Evolutionary conservation across 768 basidiomycete species (phyloP).

Genomic region (Tephrocybe sp.): DNA sequence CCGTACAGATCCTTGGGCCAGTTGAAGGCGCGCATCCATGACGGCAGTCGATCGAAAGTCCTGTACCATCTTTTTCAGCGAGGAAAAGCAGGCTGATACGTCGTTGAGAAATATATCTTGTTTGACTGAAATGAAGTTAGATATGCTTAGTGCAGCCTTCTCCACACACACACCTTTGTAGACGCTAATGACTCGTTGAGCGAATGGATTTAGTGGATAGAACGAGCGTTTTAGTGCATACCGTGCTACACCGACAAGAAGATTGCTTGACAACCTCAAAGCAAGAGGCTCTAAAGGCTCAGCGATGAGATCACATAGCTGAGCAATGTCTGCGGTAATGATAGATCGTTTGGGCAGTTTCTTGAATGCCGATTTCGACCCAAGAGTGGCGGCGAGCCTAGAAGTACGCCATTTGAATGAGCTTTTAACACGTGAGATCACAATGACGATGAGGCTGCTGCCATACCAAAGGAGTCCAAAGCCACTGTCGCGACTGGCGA

Average conservation of each 20-base stretch:
- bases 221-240: constrained; percentile 33
- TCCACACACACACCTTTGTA: constrained; percentile 50
- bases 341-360: constrained; percentile 83
- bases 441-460: background rate
- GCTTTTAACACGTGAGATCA: background rate
- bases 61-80: constrained; percentile 77
- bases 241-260: constrained; percentile 90
- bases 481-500: constrained; percentile 81
- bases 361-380: constrained; percentile 83
- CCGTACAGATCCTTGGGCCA: constrained; percentile 69
- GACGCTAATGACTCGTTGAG: constrained; percentile 23
- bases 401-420: background rate
- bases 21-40: constrained; percentile 59
- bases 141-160: background rate
- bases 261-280: constrained; percentile 80
- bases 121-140: constrained; percentile 52
- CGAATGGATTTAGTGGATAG: background rate
- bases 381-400: constrained; percentile 91
- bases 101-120: constrained; percentile 83
- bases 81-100: constrained; percentile 73
- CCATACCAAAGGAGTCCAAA: constrained; percentile 84
- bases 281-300: constrained; percentile 87
- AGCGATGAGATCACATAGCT: constrained; percentile 78
- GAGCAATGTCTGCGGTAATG: constrained; percentile 79
- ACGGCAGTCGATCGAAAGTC: constrained; percentile 52